Conservation (phyloP, 345 rosid species). For the Noccaea caerulescens region DNA sequence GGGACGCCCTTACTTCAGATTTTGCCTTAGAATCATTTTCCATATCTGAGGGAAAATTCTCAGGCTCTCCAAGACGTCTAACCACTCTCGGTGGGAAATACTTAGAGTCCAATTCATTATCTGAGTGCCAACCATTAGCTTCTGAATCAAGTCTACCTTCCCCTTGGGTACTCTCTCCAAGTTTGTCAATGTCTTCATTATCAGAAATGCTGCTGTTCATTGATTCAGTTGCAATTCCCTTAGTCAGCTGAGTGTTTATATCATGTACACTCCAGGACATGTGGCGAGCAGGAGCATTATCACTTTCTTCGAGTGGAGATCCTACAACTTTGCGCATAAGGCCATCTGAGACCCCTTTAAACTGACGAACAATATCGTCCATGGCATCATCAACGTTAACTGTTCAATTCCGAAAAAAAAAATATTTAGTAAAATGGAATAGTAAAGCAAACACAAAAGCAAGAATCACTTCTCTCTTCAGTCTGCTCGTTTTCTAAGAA, state of each 20-base stretch:
- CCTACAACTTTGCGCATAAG: constrained; percentile 78
- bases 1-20: constrained; percentile 46
- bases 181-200: constrained; percentile 60
- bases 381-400: constrained; percentile 98
- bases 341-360: constrained; percentile 93
- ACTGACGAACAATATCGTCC: constrained; percentile 92
- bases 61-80: constrained; percentile 53
- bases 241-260: constrained; percentile 45
- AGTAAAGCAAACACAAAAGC: constrained; percentile 29
- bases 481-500: neutral
- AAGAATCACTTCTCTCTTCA: constrained; percentile 8
- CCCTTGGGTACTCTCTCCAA: constrained; percentile 52
- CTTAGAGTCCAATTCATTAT: constrained; percentile 70
- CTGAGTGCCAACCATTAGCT: constrained; percentile 78
- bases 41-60: constrained; percentile 40
- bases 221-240: constrained; percentile 59
- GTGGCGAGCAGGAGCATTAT: constrained; percentile 53
- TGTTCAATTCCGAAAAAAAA: constrained; percentile 43
- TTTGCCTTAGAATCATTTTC: constrained; percentile 48
- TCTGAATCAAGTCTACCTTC: constrained; percentile 53
- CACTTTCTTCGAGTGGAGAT: constrained; percentile 53
- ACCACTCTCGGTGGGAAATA: constrained; percentile 54
- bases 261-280: constrained; percentile 72
- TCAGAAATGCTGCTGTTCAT: constrained; percentile 70
- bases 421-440: constrained; percentile 9